Conservation (phyloP, 139 green algal genomes). For the Trebouxia sp. region DNA sequence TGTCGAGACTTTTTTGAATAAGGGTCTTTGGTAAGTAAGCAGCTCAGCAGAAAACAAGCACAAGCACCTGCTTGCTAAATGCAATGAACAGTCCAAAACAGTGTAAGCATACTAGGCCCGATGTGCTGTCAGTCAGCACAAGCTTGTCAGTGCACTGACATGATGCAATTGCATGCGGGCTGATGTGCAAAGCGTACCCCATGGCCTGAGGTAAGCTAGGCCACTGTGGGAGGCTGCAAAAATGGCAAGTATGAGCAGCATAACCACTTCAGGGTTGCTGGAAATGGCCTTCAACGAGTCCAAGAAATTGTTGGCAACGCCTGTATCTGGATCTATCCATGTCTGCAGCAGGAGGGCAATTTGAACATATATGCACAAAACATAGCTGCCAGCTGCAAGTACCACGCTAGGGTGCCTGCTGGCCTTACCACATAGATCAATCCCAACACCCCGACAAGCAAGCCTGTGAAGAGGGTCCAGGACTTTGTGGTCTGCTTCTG, state of each 20-base stretch:
- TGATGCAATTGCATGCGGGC: not conserved
- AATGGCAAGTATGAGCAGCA: slow-evolving; percentile 80
- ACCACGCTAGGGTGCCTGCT: not conserved
- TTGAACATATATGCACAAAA: not conserved
- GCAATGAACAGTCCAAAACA: not conserved
- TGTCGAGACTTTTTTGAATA: not conserved
- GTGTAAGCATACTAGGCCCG: not conserved
- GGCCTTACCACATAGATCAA: slow-evolving; percentile 74
- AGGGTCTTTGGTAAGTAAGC: no score
- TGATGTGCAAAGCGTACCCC: slow-evolving; percentile 47
- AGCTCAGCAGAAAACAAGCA: no score
- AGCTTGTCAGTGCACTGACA: no score
- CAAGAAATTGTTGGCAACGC: slow-evolving; percentile 76
- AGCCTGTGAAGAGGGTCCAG: slow-evolving; percentile 79
- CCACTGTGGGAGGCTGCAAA: slow-evolving; percentile 92
- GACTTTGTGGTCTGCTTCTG: slow-evolving; percentile 69
- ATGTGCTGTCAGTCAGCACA: not conserved
- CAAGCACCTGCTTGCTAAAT: no score
- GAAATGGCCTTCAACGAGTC: slow-evolving; percentile 49
- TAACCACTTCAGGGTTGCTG: slow-evolving; percentile 66
- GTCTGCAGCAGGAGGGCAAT: slow-evolving; percentile 47
- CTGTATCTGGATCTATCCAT: slow-evolving; percentile 77
- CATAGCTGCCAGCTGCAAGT: not conserved
- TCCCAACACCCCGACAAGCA: slow-evolving; percentile 79
- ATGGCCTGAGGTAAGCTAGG: slow-evolving; percentile 80